Conservation (phyloP, 2,329 filamentous ascomycete species). For the Trichoderma hamatum region DNA sequence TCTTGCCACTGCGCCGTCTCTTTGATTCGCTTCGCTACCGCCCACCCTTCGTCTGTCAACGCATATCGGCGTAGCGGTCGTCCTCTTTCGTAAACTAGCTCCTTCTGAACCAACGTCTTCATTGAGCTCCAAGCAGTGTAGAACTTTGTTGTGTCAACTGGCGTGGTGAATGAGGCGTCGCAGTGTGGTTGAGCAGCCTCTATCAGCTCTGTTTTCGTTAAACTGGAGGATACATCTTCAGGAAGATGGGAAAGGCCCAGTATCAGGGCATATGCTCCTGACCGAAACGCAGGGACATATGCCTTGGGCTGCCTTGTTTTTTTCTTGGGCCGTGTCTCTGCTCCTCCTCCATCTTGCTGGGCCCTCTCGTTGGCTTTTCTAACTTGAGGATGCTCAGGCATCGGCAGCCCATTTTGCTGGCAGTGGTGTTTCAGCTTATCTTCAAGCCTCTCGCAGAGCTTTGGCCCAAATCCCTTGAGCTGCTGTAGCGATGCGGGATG, state of each 20-base stretch:
- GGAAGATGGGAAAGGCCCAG: conserved; percentile 65
- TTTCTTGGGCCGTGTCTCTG: conserved; percentile 52
- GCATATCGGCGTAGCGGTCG: conserved; percentile 69
- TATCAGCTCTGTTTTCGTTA: conserved; percentile 71
- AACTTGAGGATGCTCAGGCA: conserved; percentile 61
- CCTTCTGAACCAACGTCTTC: conserved; percentile 73
- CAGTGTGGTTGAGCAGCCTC: conserved; percentile 71
- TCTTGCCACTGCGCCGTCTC: conserved; percentile 48
- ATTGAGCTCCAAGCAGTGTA: conserved; percentile 85
- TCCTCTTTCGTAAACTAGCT: conserved; percentile 72
- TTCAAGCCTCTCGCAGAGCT: conserved; percentile 70
- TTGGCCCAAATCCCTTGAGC: conserved; percentile 74
- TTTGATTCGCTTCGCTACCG: conserved; percentile 68
- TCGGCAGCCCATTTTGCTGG: conserved; percentile 65
- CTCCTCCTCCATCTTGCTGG: conserved; percentile 42
- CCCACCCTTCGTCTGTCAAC: conserved; percentile 78
- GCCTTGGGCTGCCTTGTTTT: conserved; percentile 62
- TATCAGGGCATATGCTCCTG: conserved; percentile 73
- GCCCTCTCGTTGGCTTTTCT: conserved; percentile 44
- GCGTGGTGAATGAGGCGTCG: conserved; percentile 72
- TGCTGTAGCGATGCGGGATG: conserved; percentile 75
- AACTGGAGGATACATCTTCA: conserved; percentile 54
- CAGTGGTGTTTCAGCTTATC: conserved; percentile 64
- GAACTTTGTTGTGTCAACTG: conserved; percentile 67
- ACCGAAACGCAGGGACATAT: conserved; percentile 74